Percentiles rank a stretch among this genome's conserved stretches.
Evolutionary conservation across 2,329 filamentous ascomycete genomes (phyloP).

Genomic region (Epichloe elymi): DNA sequence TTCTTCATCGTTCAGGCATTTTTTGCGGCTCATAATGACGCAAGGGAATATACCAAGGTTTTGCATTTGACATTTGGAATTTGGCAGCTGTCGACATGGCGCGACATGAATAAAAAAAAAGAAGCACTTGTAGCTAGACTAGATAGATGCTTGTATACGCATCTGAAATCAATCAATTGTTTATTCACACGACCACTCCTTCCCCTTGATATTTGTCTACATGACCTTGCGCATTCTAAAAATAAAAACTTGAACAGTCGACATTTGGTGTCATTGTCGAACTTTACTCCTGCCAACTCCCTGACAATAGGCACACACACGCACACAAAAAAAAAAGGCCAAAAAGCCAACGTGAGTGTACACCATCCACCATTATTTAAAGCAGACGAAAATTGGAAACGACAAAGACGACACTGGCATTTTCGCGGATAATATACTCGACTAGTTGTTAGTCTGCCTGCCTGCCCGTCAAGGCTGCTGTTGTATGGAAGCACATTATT

Average conservation of each 20-base stretch:
- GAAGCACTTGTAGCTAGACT: conserved; percentile 2
- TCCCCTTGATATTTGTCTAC: background rate
- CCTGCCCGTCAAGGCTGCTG: background rate
- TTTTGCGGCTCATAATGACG: background rate
- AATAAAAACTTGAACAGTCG: background rate
- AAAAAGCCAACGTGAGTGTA: background rate
- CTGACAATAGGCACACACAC: too few relatives aligned
- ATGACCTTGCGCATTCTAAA: background rate
- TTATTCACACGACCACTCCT: background rate
- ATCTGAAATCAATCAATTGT: conserved; percentile 1
- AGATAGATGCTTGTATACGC: background rate
- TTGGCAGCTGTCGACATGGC: background rate
- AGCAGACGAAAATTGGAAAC: background rate
- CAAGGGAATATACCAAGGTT: conserved; percentile 1
- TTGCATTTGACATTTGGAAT: conserved; percentile 1
- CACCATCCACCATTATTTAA: background rate
- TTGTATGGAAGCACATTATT: background rate
- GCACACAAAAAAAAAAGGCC: background rate
- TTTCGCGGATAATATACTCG: background rate
- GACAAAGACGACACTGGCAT: background rate
- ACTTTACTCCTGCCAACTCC: background rate
- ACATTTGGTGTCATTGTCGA: background rate
- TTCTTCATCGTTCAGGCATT: background rate
- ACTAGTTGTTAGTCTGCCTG: background rate
- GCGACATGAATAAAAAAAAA: background rate